These are phyloP conservation scores for Pleurotus salmoneostramineus DNA, from an alignment of 768 basidiomycete species.

Conservation along the genomic window DNA sequence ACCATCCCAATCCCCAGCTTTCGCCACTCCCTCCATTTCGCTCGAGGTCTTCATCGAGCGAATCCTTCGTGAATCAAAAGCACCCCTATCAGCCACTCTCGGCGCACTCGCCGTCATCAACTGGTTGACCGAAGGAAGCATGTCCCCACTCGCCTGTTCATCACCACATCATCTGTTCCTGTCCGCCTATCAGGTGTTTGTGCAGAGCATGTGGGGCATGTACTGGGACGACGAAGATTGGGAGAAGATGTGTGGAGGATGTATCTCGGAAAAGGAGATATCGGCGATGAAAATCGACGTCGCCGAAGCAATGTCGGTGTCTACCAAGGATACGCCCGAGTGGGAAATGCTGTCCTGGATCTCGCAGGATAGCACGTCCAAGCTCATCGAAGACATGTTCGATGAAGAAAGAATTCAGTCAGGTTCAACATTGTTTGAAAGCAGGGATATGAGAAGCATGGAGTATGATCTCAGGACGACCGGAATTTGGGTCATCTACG, in stretches of 20 bases:
- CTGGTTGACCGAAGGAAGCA: neutral
- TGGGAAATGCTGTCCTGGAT: neutral
- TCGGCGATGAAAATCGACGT: neutral
- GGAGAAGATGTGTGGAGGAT: neutral
- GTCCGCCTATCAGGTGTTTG: neutral
- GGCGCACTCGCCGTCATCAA: neutral
- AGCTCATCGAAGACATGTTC: neutral
- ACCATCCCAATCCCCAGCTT: neutral
- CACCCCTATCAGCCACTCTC: conserved; percentile 1
- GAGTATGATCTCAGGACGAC: neutral
- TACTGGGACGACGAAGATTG: neutral
- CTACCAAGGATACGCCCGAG: neutral
- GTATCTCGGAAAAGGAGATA: neutral
- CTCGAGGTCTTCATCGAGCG: neutral
- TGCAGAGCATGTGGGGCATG: neutral
- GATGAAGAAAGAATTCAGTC: neutral
- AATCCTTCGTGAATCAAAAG: neutral
- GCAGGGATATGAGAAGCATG: neutral
- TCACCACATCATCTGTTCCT: conserved; percentile 2
- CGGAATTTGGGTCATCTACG: neutral
- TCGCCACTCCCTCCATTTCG: neutral
- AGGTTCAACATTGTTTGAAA: neutral
- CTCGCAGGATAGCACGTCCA: neutral
- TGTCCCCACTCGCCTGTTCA: neutral
- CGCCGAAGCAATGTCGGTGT: neutral